Base-by-base conservation (phyloP, 163 green algal species). In the Chloromonas sp. region DNA sequence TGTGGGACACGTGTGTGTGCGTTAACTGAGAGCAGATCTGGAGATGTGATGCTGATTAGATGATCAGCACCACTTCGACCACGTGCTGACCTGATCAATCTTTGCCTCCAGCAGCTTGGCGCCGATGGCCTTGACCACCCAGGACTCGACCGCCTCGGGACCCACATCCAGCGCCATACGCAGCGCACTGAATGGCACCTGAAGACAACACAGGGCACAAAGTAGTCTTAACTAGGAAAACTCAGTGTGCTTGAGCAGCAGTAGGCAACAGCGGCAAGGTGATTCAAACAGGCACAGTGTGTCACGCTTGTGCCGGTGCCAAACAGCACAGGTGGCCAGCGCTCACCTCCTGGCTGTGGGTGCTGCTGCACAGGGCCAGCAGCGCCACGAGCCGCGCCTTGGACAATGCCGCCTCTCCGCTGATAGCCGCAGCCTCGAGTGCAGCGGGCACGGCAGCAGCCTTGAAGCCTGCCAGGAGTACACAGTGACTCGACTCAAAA, bases 101-200 rank as follows among this genome's bases (percentile, higher is more conserved):
- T 89, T 88, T 14, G 85, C 90, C 60, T 93, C 90, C 13, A 93
- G 60, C 57, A 93, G 85, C 89, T 92, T 92, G 70, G 83, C 84
- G 14, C 90, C 90, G n/a, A 93, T 93, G 15, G 90, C 90, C 0
- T 84, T 80, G 2, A 93, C 87, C 0, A 93, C 83, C 86, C 87
- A 93, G 1, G 81, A 61, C 86, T 91, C 87, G 11, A 93, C 90
- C 83, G 88, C 78, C n/a, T 91, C 86, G 5, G 85, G 76, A 11
- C 70, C n/a, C 57, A 93, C 88, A 83, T 93, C 90, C 76, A 93
- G 82, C 0, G 89, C 89, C 14, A 11, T 74, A 11, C 66, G 66
- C 66, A 74, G 66, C 66, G 66, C 66, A 11, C 66, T 74, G 66
- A 74, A 74, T 5, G 66, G 66, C 66, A 74, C 36, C 36, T 36